These are phyloP conservation scores for Kluyveromyces sp. DNA, from an alignment of 1,139 yeast genomes.

Conservation along the genomic window DNA sequence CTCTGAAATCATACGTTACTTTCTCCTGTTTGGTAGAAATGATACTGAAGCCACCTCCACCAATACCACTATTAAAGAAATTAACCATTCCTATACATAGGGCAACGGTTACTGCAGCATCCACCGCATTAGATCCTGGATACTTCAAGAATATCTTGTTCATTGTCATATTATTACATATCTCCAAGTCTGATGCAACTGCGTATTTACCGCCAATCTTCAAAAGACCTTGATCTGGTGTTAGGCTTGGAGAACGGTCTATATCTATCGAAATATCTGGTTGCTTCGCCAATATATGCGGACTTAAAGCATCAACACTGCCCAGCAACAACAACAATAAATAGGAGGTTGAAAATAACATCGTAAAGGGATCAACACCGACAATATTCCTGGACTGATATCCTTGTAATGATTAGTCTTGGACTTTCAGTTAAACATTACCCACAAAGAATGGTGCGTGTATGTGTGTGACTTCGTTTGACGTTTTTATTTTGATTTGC, in stretches of 20 bases:
- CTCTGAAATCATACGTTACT: constrained; percentile 74
- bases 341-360: too few relatives aligned
- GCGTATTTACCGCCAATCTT: constrained; percentile 46
- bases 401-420: too few relatives aligned
- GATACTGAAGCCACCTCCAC: constrained; percentile 82
- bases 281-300: constrained; percentile 5
- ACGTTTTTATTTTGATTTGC: too few relatives aligned
- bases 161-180: constrained; percentile 65
- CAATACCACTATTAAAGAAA: constrained; percentile 82
- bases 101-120: constrained; percentile 85
- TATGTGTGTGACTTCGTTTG: too few relatives aligned
- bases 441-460: too few relatives aligned
- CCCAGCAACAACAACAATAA: neutral
- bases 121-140: constrained; percentile 61
- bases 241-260: constrained; percentile 31
- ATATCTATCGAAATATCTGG: constrained; percentile 29
- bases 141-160: constrained; percentile 38
- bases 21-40: constrained; percentile 41
- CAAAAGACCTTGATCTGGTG: constrained; percentile 33
- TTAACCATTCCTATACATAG: constrained; percentile 81
- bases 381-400: too few relatives aligned
- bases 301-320: neutral
- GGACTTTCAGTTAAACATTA: too few relatives aligned
- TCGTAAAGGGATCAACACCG: too few relatives aligned
- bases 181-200: constrained; percentile 66